Percentiles rank a stretch among this genome's conserved stretches.
phyloP scores from a whole-genome alignment of 495 filamentous ascomycete species.

The Aspergillus taichungensis region DNA sequence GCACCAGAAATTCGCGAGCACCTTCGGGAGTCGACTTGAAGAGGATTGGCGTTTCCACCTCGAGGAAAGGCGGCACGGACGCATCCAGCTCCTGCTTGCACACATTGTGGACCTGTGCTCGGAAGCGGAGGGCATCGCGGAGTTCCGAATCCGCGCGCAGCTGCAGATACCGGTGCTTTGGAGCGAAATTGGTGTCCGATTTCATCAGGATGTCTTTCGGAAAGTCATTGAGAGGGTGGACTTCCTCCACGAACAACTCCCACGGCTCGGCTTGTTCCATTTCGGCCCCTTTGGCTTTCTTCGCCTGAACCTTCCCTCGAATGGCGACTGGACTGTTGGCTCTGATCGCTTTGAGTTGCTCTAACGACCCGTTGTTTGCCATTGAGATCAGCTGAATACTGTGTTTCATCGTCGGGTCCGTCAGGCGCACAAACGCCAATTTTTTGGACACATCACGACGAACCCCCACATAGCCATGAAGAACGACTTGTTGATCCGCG shows the following conservation, averaged over 20 bases:
- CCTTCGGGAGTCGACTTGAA: slow-evolving; percentile 99
- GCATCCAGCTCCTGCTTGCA: slow-evolving; percentile 46
- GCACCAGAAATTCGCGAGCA: slow-evolving; percentile 91
- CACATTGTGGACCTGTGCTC: slow-evolving; percentile 38
- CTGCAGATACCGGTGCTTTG: slow-evolving; percentile 73
- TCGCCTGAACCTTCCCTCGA: slow-evolving; percentile 39
- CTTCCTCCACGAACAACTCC: slow-evolving; percentile 54
- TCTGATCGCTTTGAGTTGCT: slow-evolving; percentile 38
- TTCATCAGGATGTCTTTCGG: slow-evolving; percentile 68
- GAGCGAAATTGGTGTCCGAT: slow-evolving; percentile 58
- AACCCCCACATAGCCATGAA: slow-evolving; percentile 66
- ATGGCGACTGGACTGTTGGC: slow-evolving; percentile 45
- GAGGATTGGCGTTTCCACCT: slow-evolving; percentile 85
- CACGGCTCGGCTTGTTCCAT: slow-evolving; percentile 28
- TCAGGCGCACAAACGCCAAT: slow-evolving; percentile 59
- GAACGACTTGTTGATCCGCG: slow-evolving; percentile 42
- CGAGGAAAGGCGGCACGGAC: slow-evolving; percentile 47
- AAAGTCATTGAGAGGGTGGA: slow-evolving; percentile 66
- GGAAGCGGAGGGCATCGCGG: slow-evolving; percentile 52
- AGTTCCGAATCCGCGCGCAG: slow-evolving; percentile 60
- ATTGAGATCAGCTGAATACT: slow-evolving; percentile 47
- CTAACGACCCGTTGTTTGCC: slow-evolving; percentile 32
- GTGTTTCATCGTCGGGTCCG: slow-evolving; percentile 38
- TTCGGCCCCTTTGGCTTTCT: slow-evolving; percentile 25
- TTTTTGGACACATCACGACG: slow-evolving; percentile 55